Base-by-base conservation (phyloP, 129 eudicot genomes). In the Flaveria robusta region DNA sequence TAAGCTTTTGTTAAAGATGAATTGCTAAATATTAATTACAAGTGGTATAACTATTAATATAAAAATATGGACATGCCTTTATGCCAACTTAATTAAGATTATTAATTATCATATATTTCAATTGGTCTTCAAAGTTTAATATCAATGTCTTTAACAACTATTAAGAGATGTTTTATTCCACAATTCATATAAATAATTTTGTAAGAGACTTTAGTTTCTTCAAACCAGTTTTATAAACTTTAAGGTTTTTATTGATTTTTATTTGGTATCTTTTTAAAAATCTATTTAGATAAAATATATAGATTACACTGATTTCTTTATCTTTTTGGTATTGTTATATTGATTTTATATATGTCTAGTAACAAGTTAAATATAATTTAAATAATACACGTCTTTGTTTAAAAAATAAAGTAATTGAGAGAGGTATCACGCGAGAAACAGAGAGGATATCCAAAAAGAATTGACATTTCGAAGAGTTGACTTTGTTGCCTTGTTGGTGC, bases 381-480 rank as follows among this genome's bases (percentile, higher is more conserved):
- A 60, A 26, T 60, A 59, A 60, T 60, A 60, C 39, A 27, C 18
- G 19, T 60, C 50, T 26, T 66, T 15, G 3, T 22, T 13, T 16
- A 19, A 46, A 24, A 49, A 70, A 70, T 23, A 16, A 27, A 71
- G 23, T 41, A 20, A 12, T 26, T 60, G 65, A 54, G 39, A 55
- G 37, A 56, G 51, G 41, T 13, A 73, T 56, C 56, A 73, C 56
- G 54, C 77, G 55, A 74, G 24, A 74, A 62, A 59, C 78, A 74
- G 69, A 60, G 26, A 45, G 56, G 76, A 72, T 34, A 39, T 37
- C 62, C 8, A 65, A 37, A 77, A 54, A 52, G 46, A 68, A 42
- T 77, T 77, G 81, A 77, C 68, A 60, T 54, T 68, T 23, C 43
- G 20, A 46, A 58, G 67, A 68, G 81, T 77, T 77, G 81, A 77